Evolutionary conservation across 2,329 filamentous ascomycete genomes (phyloP).

Genomic region (Aureobasidium vineae): DNA sequence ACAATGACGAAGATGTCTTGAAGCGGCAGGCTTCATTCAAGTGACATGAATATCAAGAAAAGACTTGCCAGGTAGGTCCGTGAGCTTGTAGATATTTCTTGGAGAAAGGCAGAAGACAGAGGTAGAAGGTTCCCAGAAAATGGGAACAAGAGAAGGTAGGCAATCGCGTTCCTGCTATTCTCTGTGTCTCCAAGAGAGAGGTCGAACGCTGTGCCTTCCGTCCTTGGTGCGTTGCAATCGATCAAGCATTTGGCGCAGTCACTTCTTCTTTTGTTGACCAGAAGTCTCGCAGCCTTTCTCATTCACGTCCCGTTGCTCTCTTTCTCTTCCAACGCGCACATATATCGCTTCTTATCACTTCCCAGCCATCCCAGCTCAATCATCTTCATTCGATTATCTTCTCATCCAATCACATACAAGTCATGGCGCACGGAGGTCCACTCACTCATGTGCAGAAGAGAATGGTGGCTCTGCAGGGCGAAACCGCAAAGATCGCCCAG

Average conservation of each 20-base stretch:
- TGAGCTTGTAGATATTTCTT: not conserved
- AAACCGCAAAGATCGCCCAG: too few relatives aligned
- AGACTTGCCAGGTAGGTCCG: not conserved
- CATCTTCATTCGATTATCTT: not conserved
- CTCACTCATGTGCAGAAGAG: not conserved
- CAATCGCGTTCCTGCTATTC: not conserved
- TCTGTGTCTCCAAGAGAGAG: too few relatives aligned
- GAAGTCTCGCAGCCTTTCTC: not conserved
- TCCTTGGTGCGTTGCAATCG: not conserved
- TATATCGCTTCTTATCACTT: not conserved
- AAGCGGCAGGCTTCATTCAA: not conserved
- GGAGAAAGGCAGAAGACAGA: not conserved
- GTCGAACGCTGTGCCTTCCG: not conserved
- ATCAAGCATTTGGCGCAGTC: not conserved
- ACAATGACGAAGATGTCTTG: not conserved
- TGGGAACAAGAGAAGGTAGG: not conserved
- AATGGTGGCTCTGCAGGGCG: not conserved
- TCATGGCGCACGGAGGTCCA: not conserved
- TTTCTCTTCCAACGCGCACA: not conserved
- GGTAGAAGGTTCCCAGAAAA: too few relatives aligned
- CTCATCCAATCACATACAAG: not conserved
- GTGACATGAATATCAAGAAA: not conserved
- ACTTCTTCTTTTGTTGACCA: not conserved
- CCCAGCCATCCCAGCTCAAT: not conserved
- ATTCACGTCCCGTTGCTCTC: not conserved